Evolutionary conservation across 2,329 filamentous ascomycete species (phyloP).

Genomic region (Scedosporium minutisporum): DNA sequence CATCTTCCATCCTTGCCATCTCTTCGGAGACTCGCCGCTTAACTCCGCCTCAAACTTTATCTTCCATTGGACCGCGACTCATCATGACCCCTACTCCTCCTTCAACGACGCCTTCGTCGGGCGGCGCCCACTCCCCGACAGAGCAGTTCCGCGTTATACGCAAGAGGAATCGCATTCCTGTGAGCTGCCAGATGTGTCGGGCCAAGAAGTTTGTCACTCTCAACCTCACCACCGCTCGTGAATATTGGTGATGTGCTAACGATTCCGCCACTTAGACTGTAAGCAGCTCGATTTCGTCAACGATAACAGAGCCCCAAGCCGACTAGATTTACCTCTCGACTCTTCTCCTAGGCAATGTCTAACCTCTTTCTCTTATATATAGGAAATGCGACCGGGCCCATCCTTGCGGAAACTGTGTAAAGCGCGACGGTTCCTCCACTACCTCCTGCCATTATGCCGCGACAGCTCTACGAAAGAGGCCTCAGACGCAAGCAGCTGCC

Average conservation of each 20-base stretch:
- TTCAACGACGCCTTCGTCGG: constrained; percentile 67
- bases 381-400: constrained; percentile 89
- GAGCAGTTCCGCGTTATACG: constrained; percentile 80
- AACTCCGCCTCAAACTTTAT: background rate
- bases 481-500: constrained; percentile 47
- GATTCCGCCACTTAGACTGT: constrained; percentile 17
- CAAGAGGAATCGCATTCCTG: constrained; percentile 81
- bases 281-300: constrained; percentile 10
- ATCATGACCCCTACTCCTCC: constrained; percentile 68
- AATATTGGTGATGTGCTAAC: constrained; percentile 20
- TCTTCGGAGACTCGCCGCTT: background rate
- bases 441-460: constrained; percentile 77
- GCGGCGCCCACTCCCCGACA: constrained; percentile 65
- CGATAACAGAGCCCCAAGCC: constrained; percentile 6
- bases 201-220: constrained; percentile 66
- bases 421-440: constrained; percentile 75
- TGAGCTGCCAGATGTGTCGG: constrained; percentile 86
- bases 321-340: background rate
- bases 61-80: constrained; percentile 4
- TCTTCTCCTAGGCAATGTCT: background rate
- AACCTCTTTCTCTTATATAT: constrained; percentile 15
- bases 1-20: background rate
- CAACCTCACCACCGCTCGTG: background rate
- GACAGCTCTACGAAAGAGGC: constrained; percentile 63
- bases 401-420: constrained; percentile 91